Percentiles rank a stretch among this genome's conserved stretches.
phyloP scores from a whole-genome alignment of 2,329 filamentous ascomycete genomes.

The Monosporascus sp. region DNA sequence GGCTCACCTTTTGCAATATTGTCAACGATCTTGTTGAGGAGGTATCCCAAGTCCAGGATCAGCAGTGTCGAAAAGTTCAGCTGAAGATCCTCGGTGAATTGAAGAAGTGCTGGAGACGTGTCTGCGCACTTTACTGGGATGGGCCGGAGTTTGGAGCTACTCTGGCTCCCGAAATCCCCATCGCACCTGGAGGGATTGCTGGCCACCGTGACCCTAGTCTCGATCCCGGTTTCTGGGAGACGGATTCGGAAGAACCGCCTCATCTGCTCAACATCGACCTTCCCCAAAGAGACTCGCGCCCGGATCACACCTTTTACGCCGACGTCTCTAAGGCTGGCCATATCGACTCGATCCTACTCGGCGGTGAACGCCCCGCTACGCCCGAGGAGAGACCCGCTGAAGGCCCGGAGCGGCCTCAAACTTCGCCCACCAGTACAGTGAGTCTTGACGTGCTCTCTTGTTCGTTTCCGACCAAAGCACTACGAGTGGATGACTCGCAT shows the following conservation, averaged over 20 bases:
- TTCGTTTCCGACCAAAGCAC: constrained; percentile 53
- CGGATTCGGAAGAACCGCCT: constrained; percentile 37
- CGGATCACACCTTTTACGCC: constrained; percentile 37
- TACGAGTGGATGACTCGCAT: constrained; percentile 34
- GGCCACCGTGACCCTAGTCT: constrained; percentile 53
- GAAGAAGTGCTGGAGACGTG: constrained; percentile 94
- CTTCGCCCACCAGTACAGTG: constrained; percentile 52
- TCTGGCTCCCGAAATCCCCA: constrained; percentile 58
- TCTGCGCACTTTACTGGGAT: constrained; percentile 88
- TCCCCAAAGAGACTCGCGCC: constrained; percentile 18
- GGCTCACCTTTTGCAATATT: constrained; percentile 72
- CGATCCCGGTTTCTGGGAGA: constrained; percentile 51
- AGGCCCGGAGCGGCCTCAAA: constrained; percentile 29
- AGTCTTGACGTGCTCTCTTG: constrained; percentile 60
- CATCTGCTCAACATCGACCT: constrained; percentile 38
- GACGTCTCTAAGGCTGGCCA: constrained; percentile 43
- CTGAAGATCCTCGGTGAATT: constrained; percentile 88
- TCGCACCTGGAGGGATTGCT: constrained; percentile 69
- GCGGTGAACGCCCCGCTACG: constrained; percentile 40
- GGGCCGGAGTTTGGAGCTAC: constrained; percentile 59
- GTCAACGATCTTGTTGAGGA: constrained; percentile 66
- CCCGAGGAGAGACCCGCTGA: constrained; percentile 33
- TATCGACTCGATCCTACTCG: constrained; percentile 41
- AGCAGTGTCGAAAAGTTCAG: constrained; percentile 44
- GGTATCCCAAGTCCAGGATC: constrained; percentile 35